Base-by-base conservation (phyloP, 139 green algal genomes). In the Closterium sp. region DNA sequence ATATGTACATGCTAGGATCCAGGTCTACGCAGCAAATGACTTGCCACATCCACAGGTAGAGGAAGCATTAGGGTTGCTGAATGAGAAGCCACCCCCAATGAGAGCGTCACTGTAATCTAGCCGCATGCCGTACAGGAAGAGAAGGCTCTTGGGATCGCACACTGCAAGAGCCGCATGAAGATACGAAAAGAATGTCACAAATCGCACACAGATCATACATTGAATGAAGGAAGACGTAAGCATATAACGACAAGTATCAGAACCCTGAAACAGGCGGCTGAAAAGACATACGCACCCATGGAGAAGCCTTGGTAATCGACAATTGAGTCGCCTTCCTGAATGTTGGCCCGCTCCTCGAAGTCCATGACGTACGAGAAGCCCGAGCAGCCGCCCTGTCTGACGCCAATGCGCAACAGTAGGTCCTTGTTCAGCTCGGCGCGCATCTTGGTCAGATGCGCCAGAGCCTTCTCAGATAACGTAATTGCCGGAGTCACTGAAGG, bases 41-140 rank as follows among this genome's bases (percentile, higher is more conserved):
- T 98, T 99, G 50, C 97, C 97, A 90, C 97, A 99, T 1, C 97
- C 97, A 90, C 97, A 99, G 11, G 87, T 96, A 31, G 94, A 95
- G 0, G 90, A 91, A 1, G 97, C 97, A 86, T 99, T 98, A 22
- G 97, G 97, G 89, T 99, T 99, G 4, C 95, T 85, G 93, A 99
- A 99, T 89, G 96, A 94, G 94, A 98, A 98, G 9, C 96, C 96
- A 11, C 96, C 96, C 2, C 96, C 96, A 28, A 97, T 98, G 9
- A 99, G 95, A 27, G 96, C 97, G 89, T 95, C 92, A 45, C 89
- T 96, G 94, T 97, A 99, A 91, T 99, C 98, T 62, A 99, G 94
- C 19, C 95, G 86, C 96, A 99, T 97, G 62, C 98, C 98, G 94
- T 98, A 99, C 17, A 99, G 94, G 86, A 99, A 99, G 27, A 99